Conservation (phyloP, 768 basidiomycete genomes). For the Lanmaoa rubissima region DNA sequence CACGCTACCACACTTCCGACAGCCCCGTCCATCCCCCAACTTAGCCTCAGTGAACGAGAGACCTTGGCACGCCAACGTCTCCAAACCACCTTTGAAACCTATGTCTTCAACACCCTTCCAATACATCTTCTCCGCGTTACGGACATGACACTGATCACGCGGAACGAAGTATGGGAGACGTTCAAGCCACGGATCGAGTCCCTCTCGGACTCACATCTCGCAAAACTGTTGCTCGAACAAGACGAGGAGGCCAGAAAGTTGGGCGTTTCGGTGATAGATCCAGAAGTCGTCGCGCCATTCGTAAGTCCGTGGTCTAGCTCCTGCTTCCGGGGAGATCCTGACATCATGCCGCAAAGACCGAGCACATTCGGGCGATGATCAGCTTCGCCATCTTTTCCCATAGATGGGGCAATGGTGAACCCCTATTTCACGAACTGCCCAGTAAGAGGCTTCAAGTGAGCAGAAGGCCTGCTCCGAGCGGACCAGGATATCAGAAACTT, state of each 20-base stretch:
- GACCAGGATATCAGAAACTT: conserved; percentile 27
- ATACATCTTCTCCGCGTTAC: conserved; percentile 22
- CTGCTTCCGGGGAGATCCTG: neutral
- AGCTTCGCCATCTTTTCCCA: conserved; percentile 29
- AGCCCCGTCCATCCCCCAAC: conserved; percentile 18
- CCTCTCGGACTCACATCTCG: conserved; percentile 22
- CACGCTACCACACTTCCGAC: conserved; percentile 14
- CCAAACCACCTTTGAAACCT: conserved; percentile 22
- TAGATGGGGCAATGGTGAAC: conserved; percentile 25
- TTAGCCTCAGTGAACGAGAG: conserved; percentile 21
- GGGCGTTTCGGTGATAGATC: conserved; percentile 21
- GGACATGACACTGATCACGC: conserved; percentile 22
- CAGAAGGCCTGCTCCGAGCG: conserved; percentile 14
- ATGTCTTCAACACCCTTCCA: conserved; percentile 26
- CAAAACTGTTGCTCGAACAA: conserved; percentile 24
- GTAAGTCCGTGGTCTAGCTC: conserved; percentile 4
- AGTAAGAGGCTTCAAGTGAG: conserved; percentile 12
- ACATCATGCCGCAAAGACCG: conserved; percentile 12
- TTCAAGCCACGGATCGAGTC: conserved; percentile 21
- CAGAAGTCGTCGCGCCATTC: conserved; percentile 20
- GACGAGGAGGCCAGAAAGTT: conserved; percentile 24
- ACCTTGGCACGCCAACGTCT: conserved; percentile 20
- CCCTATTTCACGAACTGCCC: conserved; percentile 22
- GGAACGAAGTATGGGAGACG: conserved; percentile 21
- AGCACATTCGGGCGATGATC: conserved; percentile 18